Conservation (phyloP, 208 protist species). For the Crithidia acanthocephali region DNA sequence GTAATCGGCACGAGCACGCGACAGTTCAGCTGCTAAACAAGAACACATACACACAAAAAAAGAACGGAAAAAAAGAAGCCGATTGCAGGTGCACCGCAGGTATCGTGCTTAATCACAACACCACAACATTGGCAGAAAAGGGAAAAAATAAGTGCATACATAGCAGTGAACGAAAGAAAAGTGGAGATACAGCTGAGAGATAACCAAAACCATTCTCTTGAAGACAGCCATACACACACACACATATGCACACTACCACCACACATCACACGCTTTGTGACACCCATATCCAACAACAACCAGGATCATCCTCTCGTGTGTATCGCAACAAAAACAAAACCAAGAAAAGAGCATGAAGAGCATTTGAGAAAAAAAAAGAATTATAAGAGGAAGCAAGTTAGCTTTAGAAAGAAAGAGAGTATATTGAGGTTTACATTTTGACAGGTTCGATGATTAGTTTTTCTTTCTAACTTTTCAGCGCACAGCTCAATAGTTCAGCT, state of each 20-base stretch:
- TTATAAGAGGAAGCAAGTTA: background rate
- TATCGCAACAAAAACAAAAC: conserved; percentile 1
- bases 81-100: background rate
- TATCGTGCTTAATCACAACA: background rate
- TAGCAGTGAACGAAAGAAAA: too few species aligned
- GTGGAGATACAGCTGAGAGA: too few species aligned
- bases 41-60: conserved; percentile 16
- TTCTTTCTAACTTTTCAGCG: background rate
- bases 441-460: too few species aligned
- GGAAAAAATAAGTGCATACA: too few species aligned
- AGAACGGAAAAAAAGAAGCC: conserved; percentile 22
- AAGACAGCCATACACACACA: too few species aligned
- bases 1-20: too few species aligned
- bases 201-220: too few species aligned
- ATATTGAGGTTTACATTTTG: background rate
- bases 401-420: background rate
- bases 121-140: too few species aligned
- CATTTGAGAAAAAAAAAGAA: background rate
- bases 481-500: conserved; percentile 44
- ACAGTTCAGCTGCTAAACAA: too few species aligned
- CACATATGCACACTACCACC: background rate
- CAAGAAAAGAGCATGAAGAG: background rate
- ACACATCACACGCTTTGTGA: background rate
- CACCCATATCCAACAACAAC: background rate
- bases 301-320: background rate